Percentiles rank a stretch among this genome's conserved stretches.
Evolutionary conservation across 306 rosid species (phyloP).

Genomic region (Lagenaria siceraria): DNA sequence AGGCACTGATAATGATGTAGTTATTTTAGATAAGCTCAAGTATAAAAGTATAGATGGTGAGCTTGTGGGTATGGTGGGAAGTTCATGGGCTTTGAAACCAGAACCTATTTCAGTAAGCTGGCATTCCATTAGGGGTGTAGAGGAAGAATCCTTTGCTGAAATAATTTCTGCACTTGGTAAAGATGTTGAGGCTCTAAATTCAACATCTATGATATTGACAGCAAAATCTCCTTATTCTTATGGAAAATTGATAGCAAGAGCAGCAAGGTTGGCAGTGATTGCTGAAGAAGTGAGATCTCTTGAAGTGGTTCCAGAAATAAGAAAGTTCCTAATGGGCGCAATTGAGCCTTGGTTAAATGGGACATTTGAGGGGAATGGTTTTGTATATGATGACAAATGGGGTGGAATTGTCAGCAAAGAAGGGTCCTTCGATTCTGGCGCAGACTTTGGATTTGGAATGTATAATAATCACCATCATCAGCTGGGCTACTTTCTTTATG

Average conservation of each 20-base stretch:
- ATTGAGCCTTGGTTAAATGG: conserved; percentile 86
- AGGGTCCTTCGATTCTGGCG: conserved; percentile 38
- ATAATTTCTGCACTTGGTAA: conserved; percentile 36
- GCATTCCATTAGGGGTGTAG: conserved; percentile 61
- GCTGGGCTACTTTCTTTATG: conserved; percentile 71
- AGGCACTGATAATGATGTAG: conserved; percentile 12
- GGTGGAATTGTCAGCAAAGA: conserved; percentile 59
- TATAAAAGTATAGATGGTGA: conserved; percentile 80
- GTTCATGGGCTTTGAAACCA: conserved; percentile 50
- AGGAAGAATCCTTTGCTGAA: conserved; percentile 26
- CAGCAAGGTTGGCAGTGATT: conserved; percentile 74
- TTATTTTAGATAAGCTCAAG: conserved; percentile 41
- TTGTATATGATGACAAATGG: conserved; percentile 59
- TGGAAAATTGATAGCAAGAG: conserved; percentile 74
- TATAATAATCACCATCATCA: conserved; percentile 77
- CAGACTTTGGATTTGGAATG: conserved; percentile 72
- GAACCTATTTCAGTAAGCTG: conserved; percentile 52
- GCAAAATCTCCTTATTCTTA: conserved; percentile 34
- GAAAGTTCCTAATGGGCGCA: conserved; percentile 40
- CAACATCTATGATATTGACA: conserved; percentile 15
- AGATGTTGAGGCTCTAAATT: conserved; percentile 41
- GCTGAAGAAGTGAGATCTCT: conserved; percentile 54
- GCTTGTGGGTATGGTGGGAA: conserved; percentile 73
- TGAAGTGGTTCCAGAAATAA: conserved; percentile 41
- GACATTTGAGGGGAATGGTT: conserved; percentile 58